Evolutionary conservation across 2,329 filamentous ascomycete species (phyloP), one percentile per base, ranked within the genome.

Genomic region (Arthrobotrys iridis): DNA sequence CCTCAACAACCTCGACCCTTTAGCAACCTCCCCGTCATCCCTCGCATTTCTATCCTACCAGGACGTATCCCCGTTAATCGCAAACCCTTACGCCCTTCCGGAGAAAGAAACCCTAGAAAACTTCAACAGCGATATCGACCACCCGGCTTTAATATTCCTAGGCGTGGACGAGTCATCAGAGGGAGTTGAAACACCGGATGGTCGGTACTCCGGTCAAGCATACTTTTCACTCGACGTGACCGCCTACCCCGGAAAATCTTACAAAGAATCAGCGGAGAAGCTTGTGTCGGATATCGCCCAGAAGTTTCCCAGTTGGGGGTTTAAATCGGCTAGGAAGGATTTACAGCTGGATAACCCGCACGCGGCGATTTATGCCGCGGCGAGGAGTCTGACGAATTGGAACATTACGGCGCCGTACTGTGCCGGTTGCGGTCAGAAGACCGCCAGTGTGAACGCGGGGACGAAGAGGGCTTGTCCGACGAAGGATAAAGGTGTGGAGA

Each of bases 221-320:
- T 96, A 89, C 83, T 99, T 98, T 81, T 94, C 93, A 0, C 82
- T 99, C 10, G 95, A 98, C 81, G 87, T 97, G 18, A 96, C 93
- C 2, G 90, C 93, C 0, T 88, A 86, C 77, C 89, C 87, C 0
- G 84, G 84, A 2, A 83, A 89, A 35, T 88, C 40, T 4, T 73
- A 65, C 41, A 28, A 87, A 68, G 88, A 89, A 1, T 87, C 87
- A 45, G 89, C 89, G 0, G 55, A 59, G 11, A 87, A 87, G 68
- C 83, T 84, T 26, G 83, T 93, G 4, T 86, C 91, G 33, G 83
- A 87, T 65, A 83, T 82, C 2, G 82, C 89, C 77, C 87, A 91
- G 80, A 57, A 45, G 15, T 62, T 67, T 40, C 43, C 57, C 0
- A 26, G 13, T 3, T 22, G 43, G 2, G 71, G 76, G 0, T 92